A percentile compares a stretch with the other conserved stretches of the same genome.
phyloP scores from a whole-genome alignment of 306 rosid genomes.

The Cyclanthera cordifolia region DNA sequence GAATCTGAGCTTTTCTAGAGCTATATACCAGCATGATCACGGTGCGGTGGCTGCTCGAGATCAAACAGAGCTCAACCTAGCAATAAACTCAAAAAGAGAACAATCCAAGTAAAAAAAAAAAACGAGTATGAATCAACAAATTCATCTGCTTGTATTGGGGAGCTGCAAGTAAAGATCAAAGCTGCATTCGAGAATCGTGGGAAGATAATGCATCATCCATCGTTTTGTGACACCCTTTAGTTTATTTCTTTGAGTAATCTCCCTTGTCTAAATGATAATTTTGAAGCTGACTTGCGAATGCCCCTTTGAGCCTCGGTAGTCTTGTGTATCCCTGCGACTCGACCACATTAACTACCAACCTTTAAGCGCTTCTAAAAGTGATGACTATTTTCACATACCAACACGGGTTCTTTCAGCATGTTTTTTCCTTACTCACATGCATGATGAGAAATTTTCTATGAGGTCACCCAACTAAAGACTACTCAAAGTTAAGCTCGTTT shows the following conservation, averaged over 20 bases:
- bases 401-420: too few relatives aligned
- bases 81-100: conserved; percentile 26
- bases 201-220: conserved; percentile 21
- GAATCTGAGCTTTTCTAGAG: conserved; percentile 6
- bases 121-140: conserved; percentile 55
- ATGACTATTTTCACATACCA: too few relatives aligned
- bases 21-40: background rate
- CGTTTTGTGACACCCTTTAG: conserved; percentile 13
- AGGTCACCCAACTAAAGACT: too few relatives aligned
- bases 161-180: conserved; percentile 21
- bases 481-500: too few relatives aligned
- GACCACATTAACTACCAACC: too few relatives aligned
- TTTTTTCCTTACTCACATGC: too few relatives aligned
- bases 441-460: too few relatives aligned
- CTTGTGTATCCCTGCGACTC: too few relatives aligned
- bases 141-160: conserved; percentile 29
- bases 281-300: conserved; percentile 16
- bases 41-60: background rate
- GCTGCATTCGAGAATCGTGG: conserved; percentile 21
- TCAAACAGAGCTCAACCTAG: conserved; percentile 43
- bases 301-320: too few relatives aligned
- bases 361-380: too few relatives aligned
- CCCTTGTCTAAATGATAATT: conserved; percentile 14
- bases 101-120: conserved; percentile 38
- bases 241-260: conserved; percentile 8